A percentile compares a stretch with the other conserved stretches of the same genome.
Evolutionary conservation across 768 basidiomycete species (phyloP).

Genomic region (Hygrocybe coccinea): DNA sequence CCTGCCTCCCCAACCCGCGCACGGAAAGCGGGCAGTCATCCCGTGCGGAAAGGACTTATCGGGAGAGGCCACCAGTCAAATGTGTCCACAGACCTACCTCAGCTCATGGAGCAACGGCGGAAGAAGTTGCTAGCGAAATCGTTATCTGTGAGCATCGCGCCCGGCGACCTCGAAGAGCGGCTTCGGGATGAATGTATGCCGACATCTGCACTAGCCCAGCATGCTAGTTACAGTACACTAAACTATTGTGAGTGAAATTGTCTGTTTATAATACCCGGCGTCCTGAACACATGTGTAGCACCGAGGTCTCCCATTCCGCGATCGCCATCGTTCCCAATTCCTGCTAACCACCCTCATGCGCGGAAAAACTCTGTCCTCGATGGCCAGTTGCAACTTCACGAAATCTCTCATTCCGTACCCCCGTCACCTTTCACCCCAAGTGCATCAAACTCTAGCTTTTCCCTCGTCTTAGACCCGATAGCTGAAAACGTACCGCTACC

Average conservation of each 20-base stretch:
- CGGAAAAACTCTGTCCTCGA: slow-evolving; percentile 68
- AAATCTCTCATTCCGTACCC: slow-evolving; percentile 28
- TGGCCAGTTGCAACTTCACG: slow-evolving; percentile 37
- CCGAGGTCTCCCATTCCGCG: slow-evolving; percentile 43
- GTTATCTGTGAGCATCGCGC: slow-evolving; percentile 58
- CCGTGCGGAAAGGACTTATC: slow-evolving; percentile 49
- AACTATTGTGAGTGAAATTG: not conserved
- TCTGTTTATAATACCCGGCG: too few relatives aligned
- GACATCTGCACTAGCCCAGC: slow-evolving; percentile 29
- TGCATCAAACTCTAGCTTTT: slow-evolving; percentile 46
- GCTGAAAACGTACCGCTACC: slow-evolving; percentile 34
- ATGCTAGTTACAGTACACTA: slow-evolving; percentile 18
- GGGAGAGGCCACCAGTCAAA: slow-evolving; percentile 38
- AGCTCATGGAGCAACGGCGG: slow-evolving; percentile 49
- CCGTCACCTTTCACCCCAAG: slow-evolving; percentile 25
- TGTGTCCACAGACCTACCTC: slow-evolving; percentile 37
- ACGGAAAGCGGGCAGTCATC: slow-evolving; percentile 28
- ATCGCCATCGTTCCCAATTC: slow-evolving; percentile 46
- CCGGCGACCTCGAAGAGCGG: slow-evolving; percentile 41
- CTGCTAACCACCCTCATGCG: slow-evolving; percentile 68
- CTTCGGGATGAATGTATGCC: slow-evolving; percentile 28
- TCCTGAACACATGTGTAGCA: not conserved
- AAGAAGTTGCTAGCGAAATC: slow-evolving; percentile 56
- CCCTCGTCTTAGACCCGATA: slow-evolving; percentile 46
- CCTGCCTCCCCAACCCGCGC: slow-evolving; percentile 20